Conservation (phyloP, 352 stramenopile species). For the Phytophthora meadii region DNA sequence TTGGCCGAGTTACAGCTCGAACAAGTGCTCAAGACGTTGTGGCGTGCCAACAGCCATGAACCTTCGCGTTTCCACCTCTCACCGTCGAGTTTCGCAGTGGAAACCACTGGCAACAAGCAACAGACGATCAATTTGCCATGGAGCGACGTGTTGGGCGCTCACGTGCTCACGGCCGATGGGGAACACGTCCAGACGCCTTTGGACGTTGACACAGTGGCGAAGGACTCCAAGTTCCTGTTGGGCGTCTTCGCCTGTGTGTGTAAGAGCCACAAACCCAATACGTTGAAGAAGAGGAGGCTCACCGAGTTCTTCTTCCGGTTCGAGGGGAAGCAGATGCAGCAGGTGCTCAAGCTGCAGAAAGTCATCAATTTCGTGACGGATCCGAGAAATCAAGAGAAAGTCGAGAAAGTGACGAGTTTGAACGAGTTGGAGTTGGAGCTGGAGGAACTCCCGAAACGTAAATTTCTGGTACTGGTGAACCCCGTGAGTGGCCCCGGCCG, state of each 20-base stretch:
- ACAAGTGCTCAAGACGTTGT: constrained; percentile 25
- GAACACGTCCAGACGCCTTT: constrained; percentile 39
- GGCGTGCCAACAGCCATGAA: constrained; percentile 32
- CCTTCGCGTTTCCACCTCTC: constrained; percentile 32
- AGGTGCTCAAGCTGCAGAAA: constrained; percentile 41
- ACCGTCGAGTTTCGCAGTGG: constrained; percentile 24
- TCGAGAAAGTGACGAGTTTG: constrained; percentile 34
- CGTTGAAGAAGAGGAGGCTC: constrained; percentile 50
- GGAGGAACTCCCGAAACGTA: constrained; percentile 27
- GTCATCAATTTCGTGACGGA: constrained; percentile 64
- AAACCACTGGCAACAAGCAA: constrained; percentile 9
- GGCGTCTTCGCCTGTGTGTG: constrained; percentile 55
- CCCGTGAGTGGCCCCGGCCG: constrained; percentile 65
- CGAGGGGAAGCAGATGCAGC: constrained; percentile 39
- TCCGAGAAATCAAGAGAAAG: constrained; percentile 38
- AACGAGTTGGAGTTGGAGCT: constrained; percentile 44
- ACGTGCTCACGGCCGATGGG: constrained; percentile 55
- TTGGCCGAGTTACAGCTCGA: constrained; percentile 37
- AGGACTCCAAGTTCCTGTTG: constrained; percentile 43
- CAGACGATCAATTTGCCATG: constrained; percentile 42
- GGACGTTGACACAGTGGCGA: constrained; percentile 12
- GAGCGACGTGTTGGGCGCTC: constrained; percentile 59
- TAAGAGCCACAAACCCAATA: constrained; percentile 30
- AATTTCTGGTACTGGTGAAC: constrained; percentile 79
- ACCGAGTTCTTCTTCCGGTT: constrained; percentile 63